Conservation (phyloP, 305 asterid species). For the Coffea humblotiana region DNA sequence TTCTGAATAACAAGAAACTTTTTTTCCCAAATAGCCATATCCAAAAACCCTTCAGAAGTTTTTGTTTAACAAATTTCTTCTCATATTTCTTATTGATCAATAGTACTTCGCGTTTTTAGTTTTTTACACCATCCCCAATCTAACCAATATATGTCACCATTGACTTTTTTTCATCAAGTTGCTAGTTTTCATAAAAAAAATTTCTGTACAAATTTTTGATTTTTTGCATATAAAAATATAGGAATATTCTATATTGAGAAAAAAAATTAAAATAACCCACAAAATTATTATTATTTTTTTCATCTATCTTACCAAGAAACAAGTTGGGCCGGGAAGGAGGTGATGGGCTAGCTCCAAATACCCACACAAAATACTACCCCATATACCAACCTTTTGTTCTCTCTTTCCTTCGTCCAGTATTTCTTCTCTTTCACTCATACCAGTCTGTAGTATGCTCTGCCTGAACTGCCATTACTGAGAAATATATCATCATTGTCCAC, state of each 20-base stretch:
- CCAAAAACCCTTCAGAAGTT: too few relatives aligned
- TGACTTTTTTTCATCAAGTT: background rate
- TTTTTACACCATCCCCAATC: too few relatives aligned
- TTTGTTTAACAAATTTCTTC: background rate
- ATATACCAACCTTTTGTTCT: constrained; percentile 42
- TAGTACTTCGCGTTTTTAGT: background rate
- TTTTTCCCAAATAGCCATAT: too few relatives aligned
- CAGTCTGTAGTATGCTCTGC: constrained; percentile 8
- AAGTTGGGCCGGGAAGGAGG: constrained; percentile 25
- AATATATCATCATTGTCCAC: constrained; percentile 21
- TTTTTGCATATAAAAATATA: background rate
- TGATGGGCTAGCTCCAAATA: constrained; percentile 52
- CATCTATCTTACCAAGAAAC: constrained; percentile 14
- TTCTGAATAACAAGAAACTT: too few relatives aligned
- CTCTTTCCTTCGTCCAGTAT: constrained; percentile 32
- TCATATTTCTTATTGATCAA: background rate
- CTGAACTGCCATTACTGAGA: constrained; percentile 33
- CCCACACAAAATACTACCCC: constrained; percentile 1
- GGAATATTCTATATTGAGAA: background rate
- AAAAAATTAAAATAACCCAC: too few relatives aligned
- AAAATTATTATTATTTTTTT: too few relatives aligned
- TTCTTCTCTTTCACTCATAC: constrained; percentile 65
- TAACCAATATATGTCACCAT: background rate
- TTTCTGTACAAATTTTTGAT: too few relatives aligned
- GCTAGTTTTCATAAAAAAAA: background rate